These are phyloP conservation scores for Guadua angustifolia DNA, from an alignment of 176 grass and related monocot genomes.

Conservation along the genomic window DNA sequence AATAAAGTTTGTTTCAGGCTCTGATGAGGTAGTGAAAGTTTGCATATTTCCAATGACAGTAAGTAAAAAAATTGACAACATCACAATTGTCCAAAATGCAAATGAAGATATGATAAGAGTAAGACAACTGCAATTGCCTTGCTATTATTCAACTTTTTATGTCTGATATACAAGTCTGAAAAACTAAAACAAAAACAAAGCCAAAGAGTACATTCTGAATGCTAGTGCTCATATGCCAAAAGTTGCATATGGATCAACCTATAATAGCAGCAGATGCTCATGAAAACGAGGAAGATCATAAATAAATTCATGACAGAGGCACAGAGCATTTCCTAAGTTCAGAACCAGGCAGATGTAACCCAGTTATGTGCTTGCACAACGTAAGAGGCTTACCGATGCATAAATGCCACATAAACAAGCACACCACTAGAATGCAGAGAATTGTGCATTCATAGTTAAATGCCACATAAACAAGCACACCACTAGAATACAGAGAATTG, in stretches of 20 bases:
- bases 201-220: background rate
- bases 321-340: background rate
- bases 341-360: background rate
- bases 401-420: slow-evolving; percentile 14
- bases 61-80: background rate
- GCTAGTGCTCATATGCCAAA: background rate
- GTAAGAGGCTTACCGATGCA: background rate
- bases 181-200: slow-evolving; percentile 22
- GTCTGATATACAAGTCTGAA: background rate
- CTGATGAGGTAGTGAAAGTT: background rate
- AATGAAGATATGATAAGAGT: background rate
- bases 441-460: slow-evolving; percentile 17
- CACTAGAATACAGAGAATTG: slow-evolving; percentile 13
- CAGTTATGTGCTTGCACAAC: background rate
- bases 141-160: background rate
- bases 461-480: background rate
- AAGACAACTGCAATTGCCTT: background rate
- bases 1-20: background rate
- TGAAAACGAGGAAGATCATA: background rate
- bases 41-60: background rate
- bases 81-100: background rate
- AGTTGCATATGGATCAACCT: background rate
- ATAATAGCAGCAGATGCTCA: background rate
- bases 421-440: slow-evolving; percentile 17
- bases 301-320: background rate